These are phyloP conservation scores for Dichotomocladium elegans DNA, from an alignment of 371 early-diverging fungal species.

Conservation along the genomic window DNA sequence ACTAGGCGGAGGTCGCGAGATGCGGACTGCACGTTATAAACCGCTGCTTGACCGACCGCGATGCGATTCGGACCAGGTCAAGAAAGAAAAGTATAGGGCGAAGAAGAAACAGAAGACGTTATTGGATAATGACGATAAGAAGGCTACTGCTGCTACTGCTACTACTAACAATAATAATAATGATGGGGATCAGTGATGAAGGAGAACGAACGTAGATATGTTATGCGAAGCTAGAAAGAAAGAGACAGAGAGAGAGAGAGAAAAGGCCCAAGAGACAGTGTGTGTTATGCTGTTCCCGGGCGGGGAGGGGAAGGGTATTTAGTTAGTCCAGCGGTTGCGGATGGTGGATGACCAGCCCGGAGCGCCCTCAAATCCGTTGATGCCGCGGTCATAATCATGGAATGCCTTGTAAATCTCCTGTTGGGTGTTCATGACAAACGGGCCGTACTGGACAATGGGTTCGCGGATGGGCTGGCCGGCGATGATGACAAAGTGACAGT, in stretches of 20 bases:
- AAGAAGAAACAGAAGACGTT: slow-evolving; percentile 32
- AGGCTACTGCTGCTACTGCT: background rate
- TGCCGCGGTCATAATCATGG: slow-evolving; percentile 42
- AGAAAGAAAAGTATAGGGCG: slow-evolving; percentile 37
- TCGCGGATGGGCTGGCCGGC: slow-evolving; percentile 56
- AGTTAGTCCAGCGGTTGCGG: slow-evolving; percentile 7
- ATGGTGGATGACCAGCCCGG: slow-evolving; percentile 35
- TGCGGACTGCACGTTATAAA: slow-evolving; percentile 22
- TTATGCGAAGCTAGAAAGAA: too few species aligned
- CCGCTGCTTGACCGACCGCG: slow-evolving; percentile 26
- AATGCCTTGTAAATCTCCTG: slow-evolving; percentile 55
- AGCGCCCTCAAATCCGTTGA: slow-evolving; percentile 58
- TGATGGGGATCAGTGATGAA: background rate
- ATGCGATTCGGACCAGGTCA: slow-evolving; percentile 41
- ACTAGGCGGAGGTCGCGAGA: slow-evolving; percentile 34
- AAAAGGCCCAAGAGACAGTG: too few species aligned
- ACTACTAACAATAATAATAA: background rate
- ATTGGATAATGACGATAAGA: background rate
- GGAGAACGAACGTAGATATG: too few species aligned
- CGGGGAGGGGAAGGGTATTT: too few species aligned
- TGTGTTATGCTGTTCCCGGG: too few species aligned
- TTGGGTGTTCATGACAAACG: slow-evolving; percentile 59
- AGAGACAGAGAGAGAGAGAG: too few species aligned
- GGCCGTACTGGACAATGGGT: slow-evolving; percentile 57
- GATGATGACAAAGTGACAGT: slow-evolving; percentile 57